Base-by-base conservation (phyloP, 129 eudicot genomes). In the Pittosporum tobira region DNA sequence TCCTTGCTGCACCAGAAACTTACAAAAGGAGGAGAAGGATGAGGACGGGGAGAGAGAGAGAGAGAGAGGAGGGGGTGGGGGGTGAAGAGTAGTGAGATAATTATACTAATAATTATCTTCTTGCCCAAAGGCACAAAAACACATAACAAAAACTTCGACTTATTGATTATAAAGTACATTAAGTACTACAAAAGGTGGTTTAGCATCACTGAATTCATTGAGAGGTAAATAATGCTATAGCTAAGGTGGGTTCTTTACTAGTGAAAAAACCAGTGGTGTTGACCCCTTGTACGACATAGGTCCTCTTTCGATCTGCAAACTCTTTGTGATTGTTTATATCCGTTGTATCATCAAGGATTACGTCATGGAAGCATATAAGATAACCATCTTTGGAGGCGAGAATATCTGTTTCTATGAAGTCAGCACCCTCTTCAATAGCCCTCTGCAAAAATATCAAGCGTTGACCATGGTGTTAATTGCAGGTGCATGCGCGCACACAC, bases 401-500 rank as follows among this genome's bases (percentile, higher is more conserved):
- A 40, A 90, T 73, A 77, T 90, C 89, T 13, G 94, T 65, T 75
- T 90, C 97, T 68, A 90, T 90, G 74, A 90, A 90, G 73, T 90
- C 97, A 31, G 97, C 68, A 48, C 97, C 97, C 71, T 90, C 97
- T 71, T 90, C 82, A 64, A 90, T 90, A 49, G 97, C 95, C 69
- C 79, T 83, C 97, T 88, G 85, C 66, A 67, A 36, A 28, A 20
- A 53, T 36, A 12, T 12, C 12, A 12, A 25, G 43, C 61, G 38
- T 56, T 43, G 18, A 25, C 7, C 40, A 6, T 8, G 40, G 40
- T 34, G 40, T 8, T 34, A 34, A 34, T 34, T 34, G 11, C 10
- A 12, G 40, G 7, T 34, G 10, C 11, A 34, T n/a, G n/a, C n/a
- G n/a, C n/a, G n/a, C n/a, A n/a, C n/a, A n/a, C n/a, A n/a, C n/a